phyloP scores from a whole-genome alignment of 352 stramenopile genomes.

The Globisporangium okanoganense region DNA sequence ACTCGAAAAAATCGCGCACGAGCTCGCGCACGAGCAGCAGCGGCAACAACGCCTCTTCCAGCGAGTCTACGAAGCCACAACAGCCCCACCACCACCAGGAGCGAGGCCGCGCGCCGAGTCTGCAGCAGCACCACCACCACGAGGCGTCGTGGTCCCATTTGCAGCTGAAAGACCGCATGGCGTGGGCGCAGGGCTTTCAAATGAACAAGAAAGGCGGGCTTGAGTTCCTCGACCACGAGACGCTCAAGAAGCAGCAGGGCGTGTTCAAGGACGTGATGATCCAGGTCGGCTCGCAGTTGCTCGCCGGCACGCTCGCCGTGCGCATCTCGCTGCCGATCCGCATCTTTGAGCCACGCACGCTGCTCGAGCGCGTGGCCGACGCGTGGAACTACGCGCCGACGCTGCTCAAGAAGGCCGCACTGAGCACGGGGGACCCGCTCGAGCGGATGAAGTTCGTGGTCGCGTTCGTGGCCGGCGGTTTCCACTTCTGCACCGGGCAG shows the following conservation, averaged over 20 bases:
- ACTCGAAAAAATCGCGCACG: conserved; percentile 11
- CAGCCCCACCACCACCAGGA: not conserved
- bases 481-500: conserved; percentile 72
- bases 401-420: conserved; percentile 63
- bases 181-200: conserved; percentile 55
- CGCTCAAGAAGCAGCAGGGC: conserved; percentile 77
- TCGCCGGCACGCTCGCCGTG: conserved; percentile 64
- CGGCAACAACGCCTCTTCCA: not conserved
- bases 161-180: conserved; percentile 53
- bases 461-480: conserved; percentile 55
- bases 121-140: conserved; percentile 5
- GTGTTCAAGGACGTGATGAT: conserved; percentile 80
- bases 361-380: conserved; percentile 72
- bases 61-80: not conserved
- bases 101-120: conserved; percentile 8
- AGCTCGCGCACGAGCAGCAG: conserved; percentile 6
- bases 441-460: conserved; percentile 75
- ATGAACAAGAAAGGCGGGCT: conserved; percentile 71
- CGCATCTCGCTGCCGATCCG: conserved; percentile 72
- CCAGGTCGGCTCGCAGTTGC: conserved; percentile 61
- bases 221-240: conserved; percentile 58
- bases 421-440: conserved; percentile 37
- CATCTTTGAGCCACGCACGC: conserved; percentile 68
- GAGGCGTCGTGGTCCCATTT: conserved; percentile 39
- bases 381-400: conserved; percentile 77